Evolutionary conservation across 495 filamentous ascomycete genomes (phyloP), one percentile per base, ranked within the genome.

Genomic region (Aspergillus indologenus): DNA sequence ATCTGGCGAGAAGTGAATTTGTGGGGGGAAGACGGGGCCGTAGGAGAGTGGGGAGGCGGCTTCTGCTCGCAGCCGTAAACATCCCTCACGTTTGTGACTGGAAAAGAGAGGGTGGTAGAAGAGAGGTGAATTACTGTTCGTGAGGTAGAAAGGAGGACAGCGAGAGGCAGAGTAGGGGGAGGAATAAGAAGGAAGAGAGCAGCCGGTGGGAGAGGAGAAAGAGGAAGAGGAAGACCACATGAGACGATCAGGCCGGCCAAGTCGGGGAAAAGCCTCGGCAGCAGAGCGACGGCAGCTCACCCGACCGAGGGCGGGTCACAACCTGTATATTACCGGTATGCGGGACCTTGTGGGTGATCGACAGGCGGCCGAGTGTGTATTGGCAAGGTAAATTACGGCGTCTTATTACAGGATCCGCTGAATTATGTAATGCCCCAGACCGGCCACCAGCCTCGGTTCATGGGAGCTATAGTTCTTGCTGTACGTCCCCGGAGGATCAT

Each of bases 51-150:
- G 53, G 70, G 65, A 79, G 70, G 71, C 75, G 74, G 72, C 72
- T 77, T 72, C 75, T 67, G 62, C 74, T 75, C 68, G 74, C 70
- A 67, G 75, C 74, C 65, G 74, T 71, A 67, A 79, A 79, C 76
- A 79, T 79, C 61, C 70, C 75, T 76, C 64, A 66, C 63, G 59
- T 59, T 43, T 51, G 54, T 71, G 58, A 63, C 29, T 47, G 47
- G 47, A 64, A 66, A 64, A 61, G 50, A 54, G 59, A 55, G 60
- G 26, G 9, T 3, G 26, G 9, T 29, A 29, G 26, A 29, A n/a
- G 3, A 29, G 26, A 3, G 26, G 26, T 29, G 9, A 9, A 9
- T 29, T 29, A 29, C 4, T 29, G 26, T 4, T 3, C 9, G 26
- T 29, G 26, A 29, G 9, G 26, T 3, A 29, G 22, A 45, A 48